Base-by-base conservation (phyloP, 352 stramenopile species). In the Phytophthora kernoviae region DNA sequence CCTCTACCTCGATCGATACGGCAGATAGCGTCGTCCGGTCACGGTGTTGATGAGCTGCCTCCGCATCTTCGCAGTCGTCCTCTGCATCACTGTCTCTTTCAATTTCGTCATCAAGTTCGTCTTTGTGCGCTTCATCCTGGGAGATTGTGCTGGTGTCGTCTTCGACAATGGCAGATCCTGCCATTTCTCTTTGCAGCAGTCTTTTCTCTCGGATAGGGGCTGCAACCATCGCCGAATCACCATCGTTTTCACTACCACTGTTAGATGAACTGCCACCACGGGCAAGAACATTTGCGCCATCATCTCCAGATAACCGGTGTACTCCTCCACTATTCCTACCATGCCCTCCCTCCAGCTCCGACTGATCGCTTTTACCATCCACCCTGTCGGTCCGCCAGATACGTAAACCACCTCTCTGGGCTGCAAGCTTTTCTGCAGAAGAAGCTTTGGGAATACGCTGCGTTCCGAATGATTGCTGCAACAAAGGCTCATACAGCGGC, bases 1-100 rank as follows among this genome's bases (percentile, higher is more conserved):
- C 84, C 30, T 91, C 76, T 6, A 94, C 78, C 39, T 92, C 85
- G 26, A 90, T 81, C 12, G 84, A 94, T 8, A 77, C 59, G 17
- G 71, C 66, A 5, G 82, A 91, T 42, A 55, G 46, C 17, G 62
- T 49, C 9, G 62, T 62, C 36, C 59, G 46, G 62, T 42, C 27
- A 53, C 62, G 9, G 34, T 48, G 42, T 22, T 34, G 36, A 0
- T 8, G 26, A 58, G 1, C 47, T 0, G 26, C 9, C 43, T 59
- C 48, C 17, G 58, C 33, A 32, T 43, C 20, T 12, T 59, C 39
- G 1, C 43, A 50, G 10, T 60, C 44, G 0, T 60, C 61, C 18
- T 61, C 55, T 11, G 26, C 61, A 43, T 65, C 47, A 5, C 54
- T 46, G 5, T 79, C 55, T 14, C 43, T 59, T 1, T 71, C 49